Evolutionary conservation across 2,329 filamentous ascomycete species (phyloP).

Genomic region (Botrytis sinoallii): DNA sequence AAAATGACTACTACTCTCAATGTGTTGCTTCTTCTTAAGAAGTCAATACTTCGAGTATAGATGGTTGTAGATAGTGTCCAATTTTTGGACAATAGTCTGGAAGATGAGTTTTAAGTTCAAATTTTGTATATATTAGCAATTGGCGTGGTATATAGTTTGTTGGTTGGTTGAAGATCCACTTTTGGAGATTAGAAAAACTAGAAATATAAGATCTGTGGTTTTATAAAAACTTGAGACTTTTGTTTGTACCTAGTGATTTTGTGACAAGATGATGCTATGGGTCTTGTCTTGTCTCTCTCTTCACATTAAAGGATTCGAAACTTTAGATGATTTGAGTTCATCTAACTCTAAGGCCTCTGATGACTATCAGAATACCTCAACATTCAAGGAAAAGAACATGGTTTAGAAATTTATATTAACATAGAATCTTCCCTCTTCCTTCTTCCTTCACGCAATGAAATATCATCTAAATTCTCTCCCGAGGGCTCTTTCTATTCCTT

Average conservation of each 20-base stretch:
- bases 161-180: background rate
- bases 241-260: background rate
- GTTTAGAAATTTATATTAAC: too few relatives aligned
- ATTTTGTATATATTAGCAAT: constrained; percentile 6
- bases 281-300: background rate
- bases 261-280: background rate
- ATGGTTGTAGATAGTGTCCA: background rate
- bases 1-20: background rate
- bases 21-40: constrained; percentile 4
- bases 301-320: background rate
- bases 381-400: too few relatives aligned
- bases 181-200: background rate
- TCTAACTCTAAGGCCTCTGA: too few relatives aligned
- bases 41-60: background rate
- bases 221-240: background rate
- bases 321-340: background rate
- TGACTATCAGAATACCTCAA: too few relatives aligned
- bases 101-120: background rate
- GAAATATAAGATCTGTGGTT: background rate
- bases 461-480: too few relatives aligned
- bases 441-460: background rate
- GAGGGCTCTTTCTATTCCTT: too few relatives aligned
- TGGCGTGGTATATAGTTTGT: background rate
- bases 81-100: background rate
- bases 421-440: too few relatives aligned